These are phyloP conservation scores for Trichosanthes truncata DNA, from an alignment of 306 rosid species.

Conservation along the genomic window DNA sequence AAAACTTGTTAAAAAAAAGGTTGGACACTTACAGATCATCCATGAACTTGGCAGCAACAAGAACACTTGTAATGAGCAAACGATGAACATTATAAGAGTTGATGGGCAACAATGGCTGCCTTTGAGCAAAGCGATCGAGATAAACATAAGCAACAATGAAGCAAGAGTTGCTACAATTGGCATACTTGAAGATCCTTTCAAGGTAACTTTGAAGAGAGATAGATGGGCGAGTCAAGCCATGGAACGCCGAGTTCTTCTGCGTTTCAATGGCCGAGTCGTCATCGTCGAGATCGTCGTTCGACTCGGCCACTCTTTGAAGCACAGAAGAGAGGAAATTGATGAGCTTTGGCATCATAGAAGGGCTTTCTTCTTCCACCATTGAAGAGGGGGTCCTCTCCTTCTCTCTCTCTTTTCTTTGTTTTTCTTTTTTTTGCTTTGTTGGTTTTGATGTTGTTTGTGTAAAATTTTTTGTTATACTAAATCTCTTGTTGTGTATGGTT, in stretches of 20 bases:
- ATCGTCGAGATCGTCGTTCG: slow-evolving; percentile 50
- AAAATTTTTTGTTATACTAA: neutral
- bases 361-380: slow-evolving; percentile 82
- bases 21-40: slow-evolving; percentile 67
- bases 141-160: slow-evolving; percentile 88
- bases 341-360: slow-evolving; percentile 54
- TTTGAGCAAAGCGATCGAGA: slow-evolving; percentile 80
- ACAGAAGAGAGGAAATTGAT: slow-evolving; percentile 71
- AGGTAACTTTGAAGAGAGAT: slow-evolving; percentile 71
- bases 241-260: slow-evolving; percentile 66
- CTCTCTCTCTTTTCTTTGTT: neutral
- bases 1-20: neutral
- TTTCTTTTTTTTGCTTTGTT: neutral
- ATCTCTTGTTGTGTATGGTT: neutral
- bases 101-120: slow-evolving; percentile 69
- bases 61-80: slow-evolving; percentile 74
- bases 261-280: slow-evolving; percentile 20
- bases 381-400: neutral
- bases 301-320: slow-evolving; percentile 65
- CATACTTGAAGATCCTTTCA: slow-evolving; percentile 88
- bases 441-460: neutral
- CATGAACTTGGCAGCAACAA: slow-evolving; percentile 98
- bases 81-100: slow-evolving; percentile 79
- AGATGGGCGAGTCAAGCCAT: slow-evolving; percentile 66
- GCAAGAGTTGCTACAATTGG: slow-evolving; percentile 84